Base-by-base conservation (phyloP, 495 filamentous ascomycete species). In the Aspergillus sclerotiicarbonarius region DNA sequence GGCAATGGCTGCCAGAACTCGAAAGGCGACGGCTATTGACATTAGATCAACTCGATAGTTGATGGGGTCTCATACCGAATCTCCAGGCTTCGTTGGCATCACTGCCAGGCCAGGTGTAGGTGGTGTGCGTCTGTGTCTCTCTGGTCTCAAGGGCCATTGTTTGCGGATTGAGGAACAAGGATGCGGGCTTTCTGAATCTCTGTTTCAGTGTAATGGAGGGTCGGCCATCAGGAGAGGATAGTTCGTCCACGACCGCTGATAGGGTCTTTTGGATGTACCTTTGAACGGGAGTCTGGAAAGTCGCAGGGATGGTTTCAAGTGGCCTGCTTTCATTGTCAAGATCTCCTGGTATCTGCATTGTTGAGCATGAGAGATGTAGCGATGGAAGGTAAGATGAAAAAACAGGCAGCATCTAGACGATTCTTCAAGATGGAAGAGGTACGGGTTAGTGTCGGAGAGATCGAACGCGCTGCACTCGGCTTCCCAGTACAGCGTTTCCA, bases 1-100 rank as follows among this genome's bases (percentile, higher is more conserved):
- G 52, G 90, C 84, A 44, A 90, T 82, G 9, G 90, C 71, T 52
- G 87, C 81, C 9, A 95, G 76, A 41, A 95, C 83, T 8, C 84
- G 82, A 54, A 93, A 70, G 8, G 87, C 70, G 6, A 84, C 76
- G 59, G 79, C 84, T 87, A 57, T 32, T 29, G 6, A 16, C 20
- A 20, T 21, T 46, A 15, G 53, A 54, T 31, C 13, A 15, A 13
- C 20, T 10, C 41, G 31, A 12, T 20, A 6, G 12, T 20, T 31
- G 29, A 39, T 31, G 9, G 12, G n/a, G n/a, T 12, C 16, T 7
- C 65, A 18, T 77, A 89, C 87, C 81, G 59, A 89, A 90, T 63
- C 78, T 83, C 84, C 83, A 84, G 5, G 86, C 84, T 68, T 89
- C 87, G 51, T 81, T 67, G 4, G 71, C 66, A 25, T 75, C 80